Evolutionary conservation across 2,329 filamentous ascomycete genomes (phyloP).

Genomic region (Zelopaecilomyces penicillatus): DNA sequence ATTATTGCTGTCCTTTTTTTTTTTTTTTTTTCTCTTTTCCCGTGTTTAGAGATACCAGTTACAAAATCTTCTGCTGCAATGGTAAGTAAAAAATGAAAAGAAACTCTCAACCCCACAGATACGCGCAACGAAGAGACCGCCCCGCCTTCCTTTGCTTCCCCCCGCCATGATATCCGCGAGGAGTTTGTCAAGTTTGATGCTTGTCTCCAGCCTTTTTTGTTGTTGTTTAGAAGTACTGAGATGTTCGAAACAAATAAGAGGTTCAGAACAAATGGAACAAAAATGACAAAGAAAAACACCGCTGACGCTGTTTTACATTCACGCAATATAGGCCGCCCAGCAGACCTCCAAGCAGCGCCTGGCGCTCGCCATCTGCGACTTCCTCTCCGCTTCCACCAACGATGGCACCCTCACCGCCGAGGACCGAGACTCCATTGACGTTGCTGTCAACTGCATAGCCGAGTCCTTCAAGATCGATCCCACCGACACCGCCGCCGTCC

Average conservation of each 20-base stretch:
- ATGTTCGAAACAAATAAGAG: too few species aligned
- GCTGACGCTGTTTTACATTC: background rate
- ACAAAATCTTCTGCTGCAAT: background rate
- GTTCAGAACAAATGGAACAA: too few species aligned
- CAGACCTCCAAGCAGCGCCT: slow-evolving; percentile 67
- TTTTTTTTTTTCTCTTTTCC: background rate
- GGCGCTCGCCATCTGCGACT: slow-evolving; percentile 94
- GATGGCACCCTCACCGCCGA: slow-evolving; percentile 85
- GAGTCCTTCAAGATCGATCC: slow-evolving; percentile 94
- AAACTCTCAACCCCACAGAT: slow-evolving; percentile 3
- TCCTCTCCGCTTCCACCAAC: slow-evolving; percentile 72
- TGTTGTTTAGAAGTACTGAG: too few species aligned
- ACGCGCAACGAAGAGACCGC: background rate
- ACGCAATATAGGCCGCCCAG: slow-evolving; percentile 21
- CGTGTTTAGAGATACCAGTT: background rate
- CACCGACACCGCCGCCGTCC: slow-evolving; percentile 61
- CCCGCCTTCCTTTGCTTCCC: too few species aligned
- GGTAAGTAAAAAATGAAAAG: background rate
- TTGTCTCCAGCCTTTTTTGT: background rate
- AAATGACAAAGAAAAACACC: too few species aligned
- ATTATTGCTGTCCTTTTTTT: background rate
- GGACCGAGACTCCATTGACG: slow-evolving; percentile 87
- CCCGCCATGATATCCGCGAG: too few species aligned
- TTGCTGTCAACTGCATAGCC: slow-evolving; percentile 87
- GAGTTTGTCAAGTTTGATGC: too few species aligned